Evolutionary conservation across 495 filamentous ascomycete genomes (phyloP), one percentile per base, ranked within the genome.

Genomic region (Penicillium pancosmium): DNA sequence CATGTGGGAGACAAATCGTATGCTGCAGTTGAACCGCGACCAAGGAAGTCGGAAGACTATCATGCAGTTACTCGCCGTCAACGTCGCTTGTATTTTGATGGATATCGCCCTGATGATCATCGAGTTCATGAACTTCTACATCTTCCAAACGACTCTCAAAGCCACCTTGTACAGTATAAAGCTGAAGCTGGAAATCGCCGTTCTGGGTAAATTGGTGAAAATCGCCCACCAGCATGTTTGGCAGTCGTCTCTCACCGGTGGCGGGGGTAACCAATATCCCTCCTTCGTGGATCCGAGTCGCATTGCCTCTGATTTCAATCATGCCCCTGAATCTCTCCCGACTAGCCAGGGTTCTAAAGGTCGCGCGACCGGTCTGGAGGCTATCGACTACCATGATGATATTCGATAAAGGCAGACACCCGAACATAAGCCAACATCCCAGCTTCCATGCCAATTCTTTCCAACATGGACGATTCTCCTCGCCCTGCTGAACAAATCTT

Each of bases 51-150:
- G 68, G 33, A 68, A 68, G 54, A 68, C 66, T 4, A 66, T 70
- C 21, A 18, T 70, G 41, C 68, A 70, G 44, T 56, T 70, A 44
- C 65, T 70, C 25, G 68, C 68, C 1, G 68, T 70, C 41, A 70
- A 70, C 43, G 63, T 68, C 9, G 50, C 66, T 40, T 70, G 68
- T 70, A 65, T 70, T 19, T 48, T 70, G 21, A 70, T 70, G 68
- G 68, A 70, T 55, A 68, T 70, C 21, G 68, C 68, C 1, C 46
- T 70, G 58, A 70, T 70, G 68, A 35, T 61, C 23, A 70, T 68
- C 46, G 68, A 70, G 59, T 70, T 70, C 23, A 68, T 60, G 62
- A 62, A 70, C 41, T 68, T 68, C 27, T 70, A 70, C 51, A 68
- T 70, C 53, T 70, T 66, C 55, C 68, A 70, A 35, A 70, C 68